Evolutionary conservation across 164 flowering plant species (phyloP).

Genomic region (Houttuynia cordata): DNA sequence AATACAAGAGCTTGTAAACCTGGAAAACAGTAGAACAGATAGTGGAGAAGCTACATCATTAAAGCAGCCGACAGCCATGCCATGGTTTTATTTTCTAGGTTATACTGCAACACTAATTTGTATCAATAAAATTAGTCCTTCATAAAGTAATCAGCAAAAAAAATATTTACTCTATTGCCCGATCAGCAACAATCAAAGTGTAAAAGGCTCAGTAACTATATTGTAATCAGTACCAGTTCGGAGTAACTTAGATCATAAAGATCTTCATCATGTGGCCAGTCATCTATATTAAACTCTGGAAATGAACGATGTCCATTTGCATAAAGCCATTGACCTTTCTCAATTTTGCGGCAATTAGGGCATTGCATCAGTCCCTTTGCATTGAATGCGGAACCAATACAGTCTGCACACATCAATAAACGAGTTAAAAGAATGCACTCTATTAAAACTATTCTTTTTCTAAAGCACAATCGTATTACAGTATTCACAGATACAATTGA

Average conservation of each 20-base stretch:
- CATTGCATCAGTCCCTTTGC: conserved; percentile 86
- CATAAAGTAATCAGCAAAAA: too few relatives aligned
- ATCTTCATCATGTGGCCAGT: conserved; percentile 75
- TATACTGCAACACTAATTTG: too few relatives aligned
- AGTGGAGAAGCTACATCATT: too few relatives aligned
- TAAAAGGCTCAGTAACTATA: neutral
- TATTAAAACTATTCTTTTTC: neutral
- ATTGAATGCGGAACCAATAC: conserved; percentile 93
- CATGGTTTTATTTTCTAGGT: too few relatives aligned
- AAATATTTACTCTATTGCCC: too few relatives aligned
- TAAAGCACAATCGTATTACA: neutral
- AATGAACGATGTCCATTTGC: conserved; percentile 50
- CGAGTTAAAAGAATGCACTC: neutral
- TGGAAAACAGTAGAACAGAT: too few relatives aligned
- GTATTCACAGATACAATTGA: too few relatives aligned
- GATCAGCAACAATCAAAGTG: neutral
- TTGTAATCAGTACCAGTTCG: conserved; percentile 40
- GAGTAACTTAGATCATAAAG: conserved; percentile 64
- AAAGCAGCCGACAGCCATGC: too few relatives aligned
- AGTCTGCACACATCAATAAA: conserved; percentile 37
- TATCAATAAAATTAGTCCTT: too few relatives aligned
- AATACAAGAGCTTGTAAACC: too few relatives aligned
- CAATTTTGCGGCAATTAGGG: conserved; percentile 90
- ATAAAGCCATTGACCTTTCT: conserved; percentile 86
- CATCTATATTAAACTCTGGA: conserved; percentile 59